Evolutionary conservation across 768 basidiomycete species (phyloP).

Genomic region (Russula earlei): DNA sequence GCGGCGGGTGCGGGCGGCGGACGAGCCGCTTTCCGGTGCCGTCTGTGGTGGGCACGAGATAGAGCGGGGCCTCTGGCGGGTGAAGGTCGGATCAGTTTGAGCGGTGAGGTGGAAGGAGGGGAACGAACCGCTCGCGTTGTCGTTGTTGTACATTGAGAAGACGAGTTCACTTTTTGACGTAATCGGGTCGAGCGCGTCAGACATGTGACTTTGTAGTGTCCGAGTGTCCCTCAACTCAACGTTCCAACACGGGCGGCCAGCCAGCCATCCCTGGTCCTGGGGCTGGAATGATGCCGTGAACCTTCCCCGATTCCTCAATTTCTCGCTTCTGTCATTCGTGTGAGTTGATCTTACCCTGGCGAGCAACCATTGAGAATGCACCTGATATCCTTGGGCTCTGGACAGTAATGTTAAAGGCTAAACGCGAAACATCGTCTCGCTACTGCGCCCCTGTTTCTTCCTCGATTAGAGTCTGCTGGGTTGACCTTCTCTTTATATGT

Average conservation of each 20-base stretch:
- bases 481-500: slow-evolving; percentile 21
- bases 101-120: not conserved
- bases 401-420: not conserved
- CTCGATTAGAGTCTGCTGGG: slow-evolving; percentile 13
- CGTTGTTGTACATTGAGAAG: slow-evolving; percentile 17
- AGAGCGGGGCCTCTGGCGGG: slow-evolving; percentile 20
- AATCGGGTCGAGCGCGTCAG: no score
- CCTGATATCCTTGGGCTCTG: not conserved
- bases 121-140: slow-evolving; percentile 17
- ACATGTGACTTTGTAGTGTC: no score
- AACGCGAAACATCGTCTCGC: not conserved
- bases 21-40: slow-evolving; percentile 31
- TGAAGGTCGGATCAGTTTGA: not conserved
- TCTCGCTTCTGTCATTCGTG: not conserved
- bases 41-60: slow-evolving; percentile 33
- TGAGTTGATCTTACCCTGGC: not conserved
- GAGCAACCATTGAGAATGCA: not conserved
- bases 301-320: not conserved
- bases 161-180: not conserved
- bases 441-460: slow-evolving; percentile 8
- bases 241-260: slow-evolving; percentile 1
- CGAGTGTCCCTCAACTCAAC: no score
- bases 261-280: not conserved
- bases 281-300: not conserved
- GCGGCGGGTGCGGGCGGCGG: slow-evolving; percentile 32